Evolutionary conservation across 768 basidiomycete genomes (phyloP), one percentile per base, ranked within the genome.

Genomic region (Lentinula sp.): DNA sequence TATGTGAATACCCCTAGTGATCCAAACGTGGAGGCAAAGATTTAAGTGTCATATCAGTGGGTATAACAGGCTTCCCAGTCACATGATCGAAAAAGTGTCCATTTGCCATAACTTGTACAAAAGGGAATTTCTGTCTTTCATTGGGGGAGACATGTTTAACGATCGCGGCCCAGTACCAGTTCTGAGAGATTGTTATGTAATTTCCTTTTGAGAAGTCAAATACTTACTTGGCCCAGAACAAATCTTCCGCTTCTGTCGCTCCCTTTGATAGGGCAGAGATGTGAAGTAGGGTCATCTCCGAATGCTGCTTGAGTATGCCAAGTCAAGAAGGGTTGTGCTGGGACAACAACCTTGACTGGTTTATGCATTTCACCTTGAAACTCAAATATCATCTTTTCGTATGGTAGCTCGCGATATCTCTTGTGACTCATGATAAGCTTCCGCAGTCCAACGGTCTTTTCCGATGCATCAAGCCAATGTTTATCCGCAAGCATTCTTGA

Each of bases 401-500:
- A 4, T 3, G 18, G 9, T 4, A 48, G 46, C n/a, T 9, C 21
- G 2, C 4, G 18, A 11, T 21, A 23, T 10, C 4, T 48, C 11
- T 9, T 21, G 7, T 45, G 16, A 45, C 16, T 45, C 43, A 48
- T 48, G 5, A 10, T 18, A 4, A 23, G n/a, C 18, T 18, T n/a
- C 9, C 5, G 32, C 93, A 93, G 68, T 91, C 89, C 13, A 8
- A 28, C 3, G 28, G 37, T 7, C 18, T 48, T 9, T 10, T 4
- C 3, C 9, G 46, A 48, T 48, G 46, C 7, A 18, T 18, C 46
- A 48, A 48, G 46, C 46, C 21, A 48, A 5, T 23, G 6, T 9
- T 48, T 18, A 48, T 48, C 46, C 5, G 46, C 16, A n/a, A 21
- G 46, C 5, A 48, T 48, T 23, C 21, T 48, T 8, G 46, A 6